Evolutionary conservation across 306 rosid species (phyloP).

Genomic region (Lotus japonicus): DNA sequence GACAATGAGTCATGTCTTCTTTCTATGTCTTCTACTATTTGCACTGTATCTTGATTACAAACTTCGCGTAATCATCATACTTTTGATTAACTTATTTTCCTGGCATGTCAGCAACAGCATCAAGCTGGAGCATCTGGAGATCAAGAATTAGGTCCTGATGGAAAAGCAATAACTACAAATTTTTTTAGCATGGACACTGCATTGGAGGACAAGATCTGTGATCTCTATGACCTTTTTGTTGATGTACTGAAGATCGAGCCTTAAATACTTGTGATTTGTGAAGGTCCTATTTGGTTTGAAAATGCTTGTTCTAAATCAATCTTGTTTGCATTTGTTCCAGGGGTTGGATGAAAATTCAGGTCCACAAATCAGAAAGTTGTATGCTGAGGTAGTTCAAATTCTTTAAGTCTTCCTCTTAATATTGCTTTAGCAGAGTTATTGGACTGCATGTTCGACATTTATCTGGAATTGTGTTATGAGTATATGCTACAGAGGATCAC

Average conservation of each 20-base stretch:
- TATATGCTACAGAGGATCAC: not conserved
- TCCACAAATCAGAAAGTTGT: slow-evolving; percentile 79
- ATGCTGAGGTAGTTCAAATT: slow-evolving; percentile 58
- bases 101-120: slow-evolving; percentile 54
- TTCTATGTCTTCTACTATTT: slow-evolving; percentile 5
- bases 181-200: slow-evolving; percentile 65
- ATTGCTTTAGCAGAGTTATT: not conserved
- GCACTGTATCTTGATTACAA: not conserved
- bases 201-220: slow-evolving; percentile 95
- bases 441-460: slow-evolving; percentile 3
- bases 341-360: slow-evolving; percentile 90
- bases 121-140: slow-evolving; percentile 57
- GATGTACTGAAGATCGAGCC: slow-evolving; percentile 52
- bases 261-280: slow-evolving; percentile 8
- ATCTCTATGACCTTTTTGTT: slow-evolving; percentile 92
- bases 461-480: not conserved
- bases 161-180: slow-evolving; percentile 44
- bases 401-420: not conserved
- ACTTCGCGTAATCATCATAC: not conserved
- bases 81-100: not conserved
- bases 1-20: not conserved
- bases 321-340: slow-evolving; percentile 46
- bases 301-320: slow-evolving; percentile 12
- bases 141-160: slow-evolving; percentile 59
- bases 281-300: slow-evolving; percentile 3